Base-by-base conservation (phyloP, 148 eudicot species). In the Beta vulgaris region DNA sequence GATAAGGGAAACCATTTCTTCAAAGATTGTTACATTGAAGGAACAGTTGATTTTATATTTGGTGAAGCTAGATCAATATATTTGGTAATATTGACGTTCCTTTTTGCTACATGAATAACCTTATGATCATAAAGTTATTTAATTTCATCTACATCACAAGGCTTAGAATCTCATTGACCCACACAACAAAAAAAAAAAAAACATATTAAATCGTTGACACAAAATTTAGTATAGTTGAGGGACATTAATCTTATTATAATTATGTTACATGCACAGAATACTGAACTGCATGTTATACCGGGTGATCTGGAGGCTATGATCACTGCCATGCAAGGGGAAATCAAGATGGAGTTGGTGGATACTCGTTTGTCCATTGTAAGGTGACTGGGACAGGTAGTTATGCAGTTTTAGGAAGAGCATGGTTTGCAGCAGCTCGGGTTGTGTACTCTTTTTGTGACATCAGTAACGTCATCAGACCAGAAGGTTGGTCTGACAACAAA, bases 31-130 rank as follows among this genome's bases (percentile, higher is more conserved):
- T 73, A 69, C 37, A 83, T 83, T 32, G 83, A 83, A 58, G 86
- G 86, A 40, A 80, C 86, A 3, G 79, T 83, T 8, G 86, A 80
- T 66, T 83, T 83, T 42, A 75, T 83, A 11, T 83, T 80, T 77
- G 86, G 86, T 21, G 81, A 57, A 67, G 83, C 39, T 31, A 40
- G 69, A 69, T 73, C 86, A 1, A 31, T 83, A 14, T 83, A 79
- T 61, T 43, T 79, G 85, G 85, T 82, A 77, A 10, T n/a, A n/a
- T n/a, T n/a, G n/a, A n/a, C n/a, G n/a, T n/a, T n/a, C n/a, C n/a
- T n/a, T n/a, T n/a, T n/a, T n/a, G n/a, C n/a, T n/a, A n/a, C n/a
- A n/a, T n/a, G n/a, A n/a, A n/a, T n/a, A n/a, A n/a, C n/a, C n/a
- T n/a, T n/a, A n/a, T n/a, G n/a, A n/a, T n/a, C n/a, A n/a, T n/a